Evolutionary conservation across 2,329 filamentous ascomycete genomes (phyloP).

Genomic region (Sporothrix luriei): DNA sequence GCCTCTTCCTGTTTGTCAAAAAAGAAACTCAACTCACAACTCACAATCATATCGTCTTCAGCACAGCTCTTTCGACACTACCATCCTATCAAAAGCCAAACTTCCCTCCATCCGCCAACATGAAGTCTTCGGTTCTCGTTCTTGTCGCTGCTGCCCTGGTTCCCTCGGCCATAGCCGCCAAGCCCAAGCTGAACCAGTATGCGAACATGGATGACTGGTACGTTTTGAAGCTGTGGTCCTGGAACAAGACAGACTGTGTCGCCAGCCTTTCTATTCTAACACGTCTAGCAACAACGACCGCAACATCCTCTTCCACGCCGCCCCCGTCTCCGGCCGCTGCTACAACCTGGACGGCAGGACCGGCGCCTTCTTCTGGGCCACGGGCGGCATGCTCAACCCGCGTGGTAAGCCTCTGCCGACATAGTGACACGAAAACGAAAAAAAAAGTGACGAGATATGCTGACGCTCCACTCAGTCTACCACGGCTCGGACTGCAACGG

Average conservation of each 20-base stretch:
- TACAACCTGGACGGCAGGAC: conserved; percentile 12
- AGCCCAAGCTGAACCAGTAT: conserved; percentile 24
- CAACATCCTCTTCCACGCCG: conserved; percentile 20
- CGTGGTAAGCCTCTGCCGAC: background rate
- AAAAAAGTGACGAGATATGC: background rate
- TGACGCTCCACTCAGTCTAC: background rate
- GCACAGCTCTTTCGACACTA: background rate
- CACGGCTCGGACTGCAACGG: background rate
- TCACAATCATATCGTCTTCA: too few relatives aligned
- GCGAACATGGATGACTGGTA: conserved; percentile 15
- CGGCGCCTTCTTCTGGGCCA: conserved; percentile 19
- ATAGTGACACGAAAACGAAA: too few relatives aligned
- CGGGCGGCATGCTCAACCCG: conserved; percentile 23
- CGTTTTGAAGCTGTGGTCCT: background rate
- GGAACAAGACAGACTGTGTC: background rate
- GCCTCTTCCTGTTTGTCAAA: too few relatives aligned
- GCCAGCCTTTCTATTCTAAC: too few relatives aligned
- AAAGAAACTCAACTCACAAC: too few relatives aligned
- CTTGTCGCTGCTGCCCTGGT: conserved; percentile 1
- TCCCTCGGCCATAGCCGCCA: conserved; percentile 2
- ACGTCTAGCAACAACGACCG: conserved; percentile 12
- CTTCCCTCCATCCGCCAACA: background rate
- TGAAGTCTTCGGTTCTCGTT: conserved; percentile 6
- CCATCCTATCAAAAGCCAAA: background rate
- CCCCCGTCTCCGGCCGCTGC: conserved; percentile 21